A percentile compares a stretch with the other conserved stretches of the same genome.
Evolutionary conservation across 768 basidiomycete genomes (phyloP).

Genomic region (Mrakia frigida): DNA sequence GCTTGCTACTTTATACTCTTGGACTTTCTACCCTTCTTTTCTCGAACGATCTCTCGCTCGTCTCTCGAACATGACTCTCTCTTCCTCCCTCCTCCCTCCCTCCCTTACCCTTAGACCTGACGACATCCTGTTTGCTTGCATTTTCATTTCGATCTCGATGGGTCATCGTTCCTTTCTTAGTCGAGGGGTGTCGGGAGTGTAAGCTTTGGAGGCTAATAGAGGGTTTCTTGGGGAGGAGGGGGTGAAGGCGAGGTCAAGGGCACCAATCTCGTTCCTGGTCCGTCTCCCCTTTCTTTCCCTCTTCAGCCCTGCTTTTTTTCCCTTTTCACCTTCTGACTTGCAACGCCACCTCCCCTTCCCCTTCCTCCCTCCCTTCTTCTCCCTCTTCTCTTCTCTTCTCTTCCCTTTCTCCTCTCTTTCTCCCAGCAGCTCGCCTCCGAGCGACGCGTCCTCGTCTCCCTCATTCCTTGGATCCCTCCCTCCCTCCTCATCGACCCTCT

Average conservation of each 20-base stretch:
- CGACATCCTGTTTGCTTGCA: neutral
- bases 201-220: neutral
- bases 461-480: constrained; percentile 1
- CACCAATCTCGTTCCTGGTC: neutral
- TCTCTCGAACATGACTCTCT: neutral
- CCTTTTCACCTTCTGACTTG: constrained; percentile 5
- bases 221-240: neutral
- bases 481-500: neutral
- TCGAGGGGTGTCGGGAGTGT: neutral
- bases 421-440: neutral
- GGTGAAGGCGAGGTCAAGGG: neutral
- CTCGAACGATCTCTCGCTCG: neutral
- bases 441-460: neutral
- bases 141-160: neutral
- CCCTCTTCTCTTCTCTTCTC: neutral
- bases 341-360: neutral
- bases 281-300: neutral
- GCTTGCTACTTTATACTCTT: constrained; percentile 2
- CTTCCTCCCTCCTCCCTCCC: too few species aligned
- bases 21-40: neutral
- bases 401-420: neutral
- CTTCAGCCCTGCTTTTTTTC: neutral
- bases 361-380: neutral
- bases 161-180: neutral
- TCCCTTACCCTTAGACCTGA: neutral